Evolutionary conservation across 2,329 filamentous ascomycete genomes (phyloP).

Genomic region (Neopestalotiopsis sp.): DNA sequence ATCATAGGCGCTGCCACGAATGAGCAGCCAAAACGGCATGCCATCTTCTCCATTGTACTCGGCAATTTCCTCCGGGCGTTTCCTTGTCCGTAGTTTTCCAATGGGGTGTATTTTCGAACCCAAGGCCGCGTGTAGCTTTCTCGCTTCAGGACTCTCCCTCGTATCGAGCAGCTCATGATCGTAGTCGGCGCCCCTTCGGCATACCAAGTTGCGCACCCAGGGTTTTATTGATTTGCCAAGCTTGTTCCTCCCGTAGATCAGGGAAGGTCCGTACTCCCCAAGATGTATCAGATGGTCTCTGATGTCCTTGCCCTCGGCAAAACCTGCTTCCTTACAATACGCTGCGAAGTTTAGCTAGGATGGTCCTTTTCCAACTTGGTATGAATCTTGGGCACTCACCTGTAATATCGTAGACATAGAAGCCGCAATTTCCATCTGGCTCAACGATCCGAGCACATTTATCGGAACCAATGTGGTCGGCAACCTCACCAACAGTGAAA

Average conservation of each 20-base stretch:
- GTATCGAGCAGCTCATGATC: not conserved
- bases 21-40: slow-evolving; percentile 20
- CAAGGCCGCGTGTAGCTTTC: slow-evolving; percentile 6
- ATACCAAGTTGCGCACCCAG: not conserved
- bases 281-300: slow-evolving; percentile 10
- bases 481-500: slow-evolving; percentile 22
- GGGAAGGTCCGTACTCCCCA: slow-evolving; percentile 9
- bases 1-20: slow-evolving; percentile 22
- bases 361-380: not conserved
- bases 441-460: slow-evolving; percentile 26
- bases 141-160: not conserved
- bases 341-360: not conserved
- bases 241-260: not conserved
- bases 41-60: slow-evolving; percentile 20
- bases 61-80: slow-evolving; percentile 15
- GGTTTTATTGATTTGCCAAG: not conserved
- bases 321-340: slow-evolving; percentile 11
- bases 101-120: not conserved
- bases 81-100: slow-evolving; percentile 18
- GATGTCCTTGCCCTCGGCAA: not conserved
- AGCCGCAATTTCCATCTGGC: slow-evolving; percentile 20
- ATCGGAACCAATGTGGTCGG: slow-evolving; percentile 23
- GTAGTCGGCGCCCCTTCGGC: too few species aligned
- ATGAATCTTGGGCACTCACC: slow-evolving; percentile 4
- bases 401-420: slow-evolving; percentile 21